phyloP scores from a whole-genome alignment of 441 rosid species.

The Gossypium davidsonii region DNA sequence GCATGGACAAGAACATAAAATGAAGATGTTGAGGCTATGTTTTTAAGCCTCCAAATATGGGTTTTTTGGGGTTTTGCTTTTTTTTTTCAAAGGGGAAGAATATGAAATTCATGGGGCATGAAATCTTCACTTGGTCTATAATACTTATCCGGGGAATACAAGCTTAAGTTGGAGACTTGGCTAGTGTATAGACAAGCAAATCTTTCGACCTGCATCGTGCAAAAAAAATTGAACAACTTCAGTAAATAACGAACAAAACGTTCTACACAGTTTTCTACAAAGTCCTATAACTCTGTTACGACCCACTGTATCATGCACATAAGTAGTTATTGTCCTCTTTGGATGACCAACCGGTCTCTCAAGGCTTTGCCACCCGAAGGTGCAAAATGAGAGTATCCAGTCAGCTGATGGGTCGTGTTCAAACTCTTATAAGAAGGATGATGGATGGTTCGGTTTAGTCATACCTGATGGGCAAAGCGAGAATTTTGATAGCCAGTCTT shows the following conservation, averaged over 20 bases:
- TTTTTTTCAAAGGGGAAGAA: slow-evolving; percentile 45
- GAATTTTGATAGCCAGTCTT: slow-evolving; percentile 98
- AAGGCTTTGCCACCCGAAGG: no score
- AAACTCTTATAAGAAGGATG: not conserved
- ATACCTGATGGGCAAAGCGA: slow-evolving; percentile 94
- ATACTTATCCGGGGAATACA: slow-evolving; percentile 92
- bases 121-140: slow-evolving; percentile 93
- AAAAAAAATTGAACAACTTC: not conserved
- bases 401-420: no score
- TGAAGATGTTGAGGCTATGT: not conserved
- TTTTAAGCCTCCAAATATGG: not conserved
- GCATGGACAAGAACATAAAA: not conserved
- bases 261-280: not conserved
- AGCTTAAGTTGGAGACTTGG: slow-evolving; percentile 81
- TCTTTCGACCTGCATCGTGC: slow-evolving; percentile 78
- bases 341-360: no score
- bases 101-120: slow-evolving; percentile 91
- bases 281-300: no score
- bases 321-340: no score
- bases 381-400: no score
- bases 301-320: no score
- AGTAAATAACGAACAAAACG: not conserved
- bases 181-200: slow-evolving; percentile 96
- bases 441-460: not conserved
- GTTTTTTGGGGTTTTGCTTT: not conserved